Conservation (phyloP, 1,139 yeast species). For the Hyphopichia fennica region DNA sequence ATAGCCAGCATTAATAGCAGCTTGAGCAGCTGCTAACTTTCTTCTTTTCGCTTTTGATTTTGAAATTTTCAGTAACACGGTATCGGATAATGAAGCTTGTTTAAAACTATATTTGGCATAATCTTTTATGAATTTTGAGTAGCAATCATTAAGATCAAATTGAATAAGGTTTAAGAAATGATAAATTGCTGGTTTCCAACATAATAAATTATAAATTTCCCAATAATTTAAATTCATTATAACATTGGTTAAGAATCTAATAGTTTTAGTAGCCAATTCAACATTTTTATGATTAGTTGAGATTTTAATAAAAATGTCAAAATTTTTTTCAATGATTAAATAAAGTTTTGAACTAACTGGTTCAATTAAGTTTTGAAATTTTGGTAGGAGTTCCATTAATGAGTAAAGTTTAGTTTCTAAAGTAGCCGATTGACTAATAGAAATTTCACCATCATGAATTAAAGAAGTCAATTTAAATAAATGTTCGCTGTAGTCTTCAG, state of each 20-base stretch:
- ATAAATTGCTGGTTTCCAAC: slow-evolving; percentile 47
- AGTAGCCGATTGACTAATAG: slow-evolving; percentile 11
- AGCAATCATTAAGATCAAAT: slow-evolving; percentile 43
- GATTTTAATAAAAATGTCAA: slow-evolving; percentile 38
- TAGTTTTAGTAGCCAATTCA: slow-evolving; percentile 34
- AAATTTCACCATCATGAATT: slow-evolving; percentile 22
- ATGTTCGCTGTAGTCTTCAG: slow-evolving; percentile 43
- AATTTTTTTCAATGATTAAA: slow-evolving; percentile 37
- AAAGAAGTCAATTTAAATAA: slow-evolving; percentile 31
- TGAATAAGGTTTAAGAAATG: slow-evolving; percentile 40
- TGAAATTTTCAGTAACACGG: not conserved
- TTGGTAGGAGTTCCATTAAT: slow-evolving; percentile 26
- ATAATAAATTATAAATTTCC: slow-evolving; percentile 45
- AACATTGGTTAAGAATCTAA: slow-evolving; percentile 40
- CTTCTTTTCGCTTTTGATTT: slow-evolving; percentile 11
- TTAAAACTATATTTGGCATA: slow-evolving; percentile 30
- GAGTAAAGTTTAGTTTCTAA: slow-evolving; percentile 25
- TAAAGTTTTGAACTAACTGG: slow-evolving; percentile 36
- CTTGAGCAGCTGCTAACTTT: slow-evolving; percentile 10
- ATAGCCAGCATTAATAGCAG: slow-evolving; percentile 2
- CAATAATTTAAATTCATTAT: slow-evolving; percentile 45
- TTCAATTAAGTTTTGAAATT: slow-evolving; percentile 23
- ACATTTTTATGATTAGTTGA: slow-evolving; percentile 32
- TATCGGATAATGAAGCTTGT: slow-evolving; percentile 8
- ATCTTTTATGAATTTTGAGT: slow-evolving; percentile 34